Conservation (phyloP, 2,329 filamentous ascomycete species). For the Epichloe amarillans region DNA sequence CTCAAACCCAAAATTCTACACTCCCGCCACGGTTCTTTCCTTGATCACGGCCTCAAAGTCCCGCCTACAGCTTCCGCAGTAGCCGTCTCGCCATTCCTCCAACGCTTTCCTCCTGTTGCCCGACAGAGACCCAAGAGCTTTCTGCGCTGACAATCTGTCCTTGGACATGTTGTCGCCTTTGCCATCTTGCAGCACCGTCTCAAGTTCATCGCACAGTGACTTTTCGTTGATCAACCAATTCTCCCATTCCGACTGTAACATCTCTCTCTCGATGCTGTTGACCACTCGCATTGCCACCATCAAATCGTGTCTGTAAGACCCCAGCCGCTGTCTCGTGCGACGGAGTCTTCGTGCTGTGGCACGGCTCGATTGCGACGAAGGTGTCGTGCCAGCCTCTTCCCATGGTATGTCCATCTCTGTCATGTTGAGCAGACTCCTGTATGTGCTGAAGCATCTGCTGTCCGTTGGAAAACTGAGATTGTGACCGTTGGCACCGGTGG, state of each 20-base stretch:
- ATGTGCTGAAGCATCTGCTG: constrained; percentile 49
- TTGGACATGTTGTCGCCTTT: constrained; percentile 8
- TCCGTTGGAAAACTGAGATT: constrained; percentile 25
- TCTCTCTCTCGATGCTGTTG: constrained; percentile 77
- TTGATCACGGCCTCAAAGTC: constrained; percentile 25
- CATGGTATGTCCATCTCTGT: constrained; percentile 45
- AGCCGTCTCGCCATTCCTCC: constrained; percentile 35
- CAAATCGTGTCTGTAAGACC: constrained; percentile 75
- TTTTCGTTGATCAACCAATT: constrained; percentile 79
- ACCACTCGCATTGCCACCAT: constrained; percentile 82
- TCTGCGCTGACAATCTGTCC: constrained; percentile 17
- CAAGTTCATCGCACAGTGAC: constrained; percentile 54
- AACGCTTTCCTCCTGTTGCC: constrained; percentile 23
- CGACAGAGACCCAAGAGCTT: constrained; percentile 17
- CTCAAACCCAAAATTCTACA: constrained; percentile 2
- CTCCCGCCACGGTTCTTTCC: constrained; percentile 16
- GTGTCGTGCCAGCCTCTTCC: constrained; percentile 35
- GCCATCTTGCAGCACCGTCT: constrained; percentile 26
- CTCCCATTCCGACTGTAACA: constrained; percentile 82
- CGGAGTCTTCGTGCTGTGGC: constrained; percentile 53
- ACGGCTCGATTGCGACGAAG: constrained; percentile 35
- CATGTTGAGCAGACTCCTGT: constrained; percentile 43
- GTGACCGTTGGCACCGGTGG: constrained; percentile 26
- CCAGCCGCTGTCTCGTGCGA: constrained; percentile 70
- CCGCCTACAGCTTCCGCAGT: constrained; percentile 41